phyloP scores from a whole-genome alignment of 1,284 basidiomycete species.

The Boletus semigastroideus region DNA sequence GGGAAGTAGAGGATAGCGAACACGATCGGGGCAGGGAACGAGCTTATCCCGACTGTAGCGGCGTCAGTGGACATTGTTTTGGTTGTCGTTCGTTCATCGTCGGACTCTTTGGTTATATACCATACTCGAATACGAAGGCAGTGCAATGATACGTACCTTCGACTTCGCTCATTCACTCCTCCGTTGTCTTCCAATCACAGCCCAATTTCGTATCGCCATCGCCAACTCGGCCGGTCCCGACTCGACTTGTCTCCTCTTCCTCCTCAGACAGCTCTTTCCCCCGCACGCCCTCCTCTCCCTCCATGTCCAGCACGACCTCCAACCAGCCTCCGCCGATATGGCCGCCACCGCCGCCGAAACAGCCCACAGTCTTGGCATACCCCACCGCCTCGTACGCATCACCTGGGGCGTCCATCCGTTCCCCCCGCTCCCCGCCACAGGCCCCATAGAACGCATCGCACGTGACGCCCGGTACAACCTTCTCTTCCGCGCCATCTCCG shows the following conservation, averaged over 20 bases:
- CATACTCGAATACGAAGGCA: not conserved
- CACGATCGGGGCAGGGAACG: constrained; percentile 41
- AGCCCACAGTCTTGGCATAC: constrained; percentile 46
- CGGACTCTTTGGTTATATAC: no score
- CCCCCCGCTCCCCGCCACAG: constrained; percentile 40
- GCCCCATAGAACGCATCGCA: constrained; percentile 52
- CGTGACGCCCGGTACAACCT: constrained; percentile 58
- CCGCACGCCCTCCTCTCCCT: constrained; percentile 49
- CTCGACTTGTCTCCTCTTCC: constrained; percentile 71
- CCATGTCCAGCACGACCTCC: constrained; percentile 67
- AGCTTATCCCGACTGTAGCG: constrained; percentile 42
- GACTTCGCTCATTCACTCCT: constrained; percentile 44
- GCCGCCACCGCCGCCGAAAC: constrained; percentile 44
- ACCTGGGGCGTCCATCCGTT: constrained; percentile 57
- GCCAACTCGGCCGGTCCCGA: constrained; percentile 80
- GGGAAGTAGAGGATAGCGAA: constrained; percentile 44
- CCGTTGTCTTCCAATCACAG: constrained; percentile 10
- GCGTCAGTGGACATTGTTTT: constrained; percentile 31
- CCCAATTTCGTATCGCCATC: constrained; percentile 40
- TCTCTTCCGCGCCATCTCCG: constrained; percentile 52
- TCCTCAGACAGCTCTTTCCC: constrained; percentile 47
- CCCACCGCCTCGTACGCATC: constrained; percentile 47
- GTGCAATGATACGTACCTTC: constrained; percentile 35
- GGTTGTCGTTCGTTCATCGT: not conserved
- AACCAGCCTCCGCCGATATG: constrained; percentile 55